Evolutionary conservation across 257 asterid species (phyloP).

Genomic region (Eustoma russellianum): DNA sequence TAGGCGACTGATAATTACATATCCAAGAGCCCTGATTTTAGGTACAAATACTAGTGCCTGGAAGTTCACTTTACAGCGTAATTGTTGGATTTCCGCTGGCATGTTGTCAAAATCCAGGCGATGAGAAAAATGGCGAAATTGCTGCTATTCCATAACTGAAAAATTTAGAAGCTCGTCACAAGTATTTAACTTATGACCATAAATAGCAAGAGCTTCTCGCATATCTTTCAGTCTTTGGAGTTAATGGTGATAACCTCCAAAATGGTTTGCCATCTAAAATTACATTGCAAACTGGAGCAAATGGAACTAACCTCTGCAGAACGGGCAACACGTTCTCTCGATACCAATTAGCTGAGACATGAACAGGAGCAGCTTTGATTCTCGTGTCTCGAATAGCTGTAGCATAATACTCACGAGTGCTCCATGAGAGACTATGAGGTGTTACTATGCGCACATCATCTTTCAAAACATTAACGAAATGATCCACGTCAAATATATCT

Average conservation of each 20-base stretch:
- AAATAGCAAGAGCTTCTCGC: no score
- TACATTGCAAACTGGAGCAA: background rate
- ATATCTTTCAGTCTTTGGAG: no score
- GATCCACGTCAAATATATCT: conserved; percentile 96
- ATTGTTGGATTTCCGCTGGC: conserved; percentile 85
- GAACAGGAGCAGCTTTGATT: conserved; percentile 86
- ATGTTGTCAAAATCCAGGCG: conserved; percentile 84
- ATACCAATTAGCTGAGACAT: conserved; percentile 96
- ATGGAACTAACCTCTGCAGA: conserved; percentile 67
- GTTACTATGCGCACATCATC: no score
- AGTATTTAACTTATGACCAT: background rate
- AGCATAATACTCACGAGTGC: no score
- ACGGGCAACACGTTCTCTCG: conserved; percentile 78
- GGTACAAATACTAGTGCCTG: conserved; percentile 84
- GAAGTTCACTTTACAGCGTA: conserved; percentile 96
- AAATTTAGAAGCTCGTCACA: conserved; percentile 6
- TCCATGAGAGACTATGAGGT: no score
- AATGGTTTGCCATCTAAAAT: no score
- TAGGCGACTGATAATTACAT: conserved; percentile 75
- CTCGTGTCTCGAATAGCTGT: no score
- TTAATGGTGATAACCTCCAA: no score
- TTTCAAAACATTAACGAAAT: conserved; percentile 78
- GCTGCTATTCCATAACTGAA: conserved; percentile 94
- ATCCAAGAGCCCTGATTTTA: conserved; percentile 79
- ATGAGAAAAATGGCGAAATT: conserved; percentile 87